Percentiles rank a stretch among this genome's conserved stretches.
Conservation (phyloP, 495 filamentous ascomycete species). For the Trichocladium uniseriatum region DNA sequence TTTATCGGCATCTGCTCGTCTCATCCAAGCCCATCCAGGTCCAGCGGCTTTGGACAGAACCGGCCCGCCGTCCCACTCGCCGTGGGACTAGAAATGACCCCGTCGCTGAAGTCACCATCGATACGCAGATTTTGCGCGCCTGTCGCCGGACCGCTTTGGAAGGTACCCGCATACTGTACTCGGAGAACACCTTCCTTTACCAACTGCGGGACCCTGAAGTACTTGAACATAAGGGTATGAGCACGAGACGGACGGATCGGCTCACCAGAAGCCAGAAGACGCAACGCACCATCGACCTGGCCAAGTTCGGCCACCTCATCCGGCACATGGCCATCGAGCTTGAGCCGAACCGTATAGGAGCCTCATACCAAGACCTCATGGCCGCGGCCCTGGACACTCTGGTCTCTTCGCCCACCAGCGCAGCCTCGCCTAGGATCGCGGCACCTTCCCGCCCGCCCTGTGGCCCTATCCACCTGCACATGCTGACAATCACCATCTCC, state of each 20-base stretch:
- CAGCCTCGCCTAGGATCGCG: not conserved
- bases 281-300: constrained; percentile 24
- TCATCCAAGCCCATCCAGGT: constrained; percentile 28
- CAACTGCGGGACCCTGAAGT: constrained; percentile 26
- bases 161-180: constrained; percentile 30
- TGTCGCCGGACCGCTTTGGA: constrained; percentile 21
- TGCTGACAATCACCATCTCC: constrained; percentile 23
- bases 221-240: not conserved
- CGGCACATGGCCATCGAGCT: constrained; percentile 31
- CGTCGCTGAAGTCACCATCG: constrained; percentile 6
- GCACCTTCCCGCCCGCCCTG: not conserved
- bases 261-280: not conserved
- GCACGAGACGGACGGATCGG: not conserved
- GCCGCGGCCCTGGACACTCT: constrained; percentile 14
- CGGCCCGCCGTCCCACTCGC: constrained; percentile 11
- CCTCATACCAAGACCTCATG: constrained; percentile 18
- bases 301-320: constrained; percentile 29
- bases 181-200: constrained; percentile 34
- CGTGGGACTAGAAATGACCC: not conserved
- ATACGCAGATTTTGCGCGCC: constrained; percentile 25
- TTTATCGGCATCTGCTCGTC: constrained; percentile 28
- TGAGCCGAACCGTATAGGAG: constrained; percentile 22
- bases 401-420: not conserved
- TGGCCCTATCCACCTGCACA: constrained; percentile 22
- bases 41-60: constrained; percentile 26